phyloP scores from a whole-genome alignment of 2,329 filamentous ascomycete genomes.

The Xenoacremonium recifei region DNA sequence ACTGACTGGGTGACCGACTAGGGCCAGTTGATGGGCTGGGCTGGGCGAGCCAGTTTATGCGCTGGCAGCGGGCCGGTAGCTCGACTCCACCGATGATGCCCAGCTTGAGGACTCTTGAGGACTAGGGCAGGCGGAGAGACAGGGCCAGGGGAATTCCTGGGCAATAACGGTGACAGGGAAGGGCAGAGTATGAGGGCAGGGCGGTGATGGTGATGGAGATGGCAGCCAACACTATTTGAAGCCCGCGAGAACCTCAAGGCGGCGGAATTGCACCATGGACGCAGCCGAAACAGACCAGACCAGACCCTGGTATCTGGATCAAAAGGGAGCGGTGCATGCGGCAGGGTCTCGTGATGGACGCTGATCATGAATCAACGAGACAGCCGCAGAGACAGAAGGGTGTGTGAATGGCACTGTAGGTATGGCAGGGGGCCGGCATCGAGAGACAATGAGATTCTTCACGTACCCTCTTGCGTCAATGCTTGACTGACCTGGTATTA shows the following conservation, averaged over 20 bases:
- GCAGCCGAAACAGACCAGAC: neutral
- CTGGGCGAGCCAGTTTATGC: neutral
- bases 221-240: neutral
- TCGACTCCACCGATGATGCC: no score
- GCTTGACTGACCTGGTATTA: no score
- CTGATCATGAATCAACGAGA: neutral
- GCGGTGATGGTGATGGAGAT: neutral
- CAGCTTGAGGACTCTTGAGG: no score
- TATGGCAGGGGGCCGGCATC: neutral
- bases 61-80: neutral
- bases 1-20: no score
- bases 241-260: neutral
- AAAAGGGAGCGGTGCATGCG: neutral
- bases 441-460: neutral
- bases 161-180: neutral
- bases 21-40: neutral
- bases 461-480: no score
- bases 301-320: neutral
- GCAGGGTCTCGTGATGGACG: neutral
- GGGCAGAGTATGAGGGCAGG: neutral
- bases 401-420: neutral
- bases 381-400: neutral
- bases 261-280: neutral
- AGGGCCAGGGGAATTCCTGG: neutral
- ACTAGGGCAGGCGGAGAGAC: neutral